Base-by-base conservation (phyloP, 768 basidiomycete species). In the Hygrocybe punicea region DNA sequence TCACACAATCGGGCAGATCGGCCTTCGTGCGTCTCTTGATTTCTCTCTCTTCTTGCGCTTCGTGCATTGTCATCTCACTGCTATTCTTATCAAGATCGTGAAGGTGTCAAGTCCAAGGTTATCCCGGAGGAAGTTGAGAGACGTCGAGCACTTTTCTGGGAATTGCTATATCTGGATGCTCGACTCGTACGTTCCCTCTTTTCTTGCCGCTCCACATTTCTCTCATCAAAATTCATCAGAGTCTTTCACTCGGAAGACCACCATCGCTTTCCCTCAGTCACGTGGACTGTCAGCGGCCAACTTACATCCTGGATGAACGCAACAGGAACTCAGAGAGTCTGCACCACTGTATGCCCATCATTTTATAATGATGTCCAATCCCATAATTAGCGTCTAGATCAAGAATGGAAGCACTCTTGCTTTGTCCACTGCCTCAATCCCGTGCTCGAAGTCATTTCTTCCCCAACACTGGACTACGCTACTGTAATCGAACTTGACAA, bases 81-180 rank as follows among this genome's bases (percentile, higher is more conserved):
- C 34, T 46, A 57, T 53, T 35, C 42, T 48, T 14, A 8, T 24
- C 24, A 64, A 87, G 86, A 87, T 73, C 83, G 86, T 37, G 84
- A 85, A 69, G 76, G 80, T 29, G 81, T 81, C 45, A 80, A 82
- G 63, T 81, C 81, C 51, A 86, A 86, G 65, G 78, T 86, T 48
- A 85, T 85, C 42, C 84, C 84, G 21, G 84, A 87, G 64, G 87
- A 87, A 66, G 78, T 84, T 1, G 85, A 88, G 61, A 84, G 83
- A 67, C 79, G 86, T 59, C 76, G 84, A 60, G 81, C 82, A 60
- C 73, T 88, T 51, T 84, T 85, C 65, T 89, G 86, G 86, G 85
- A 87, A 63, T 71, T 88, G 54, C 72, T 87, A 55, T 81, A 83
- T 65, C 71, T 87, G 58, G 87, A 89, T 69, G 78, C 78, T 21